phyloP scores from a whole-genome alignment of 352 stramenopile species.

The Phytophthora agathidicida region DNA sequence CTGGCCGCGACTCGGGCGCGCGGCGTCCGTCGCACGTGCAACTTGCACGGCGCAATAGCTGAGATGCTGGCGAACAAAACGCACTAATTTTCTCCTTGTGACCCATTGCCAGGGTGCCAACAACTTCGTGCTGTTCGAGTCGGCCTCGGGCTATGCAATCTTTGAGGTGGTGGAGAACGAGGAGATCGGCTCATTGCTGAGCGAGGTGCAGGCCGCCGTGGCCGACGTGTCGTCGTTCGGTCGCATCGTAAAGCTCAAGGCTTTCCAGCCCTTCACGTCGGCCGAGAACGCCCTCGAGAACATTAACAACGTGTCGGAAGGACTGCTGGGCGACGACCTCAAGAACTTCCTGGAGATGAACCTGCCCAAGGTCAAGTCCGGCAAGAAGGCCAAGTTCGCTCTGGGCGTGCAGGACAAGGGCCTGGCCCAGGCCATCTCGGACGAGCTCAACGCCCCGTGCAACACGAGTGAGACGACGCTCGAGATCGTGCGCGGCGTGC shows the following conservation, averaged over 20 bases:
- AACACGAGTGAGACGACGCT: slow-evolving; percentile 97
- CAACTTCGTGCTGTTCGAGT: slow-evolving; percentile 97
- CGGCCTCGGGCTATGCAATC: slow-evolving; percentile 97
- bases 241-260: slow-evolving; percentile 98
- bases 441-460: slow-evolving; percentile 94
- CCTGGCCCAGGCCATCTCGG: slow-evolving; percentile 95
- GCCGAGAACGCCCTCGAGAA: slow-evolving; percentile 99
- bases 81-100: slow-evolving; percentile 30
- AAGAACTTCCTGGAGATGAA: slow-evolving; percentile 99
- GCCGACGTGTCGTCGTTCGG: slow-evolving; percentile 95
- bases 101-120: slow-evolving; percentile 45
- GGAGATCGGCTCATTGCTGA: slow-evolving; percentile 93
- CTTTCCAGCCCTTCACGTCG: slow-evolving; percentile 99
- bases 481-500: slow-evolving; percentile 97
- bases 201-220: slow-evolving; percentile 92
- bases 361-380: slow-evolving; percentile 96
- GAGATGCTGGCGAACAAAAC: neutral
- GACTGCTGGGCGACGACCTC: slow-evolving; percentile 92
- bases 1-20: too few relatives aligned
- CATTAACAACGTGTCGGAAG: slow-evolving; percentile 98
- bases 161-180: slow-evolving; percentile 99
- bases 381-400: slow-evolving; percentile 90
- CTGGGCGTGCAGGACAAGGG: slow-evolving; percentile 94
- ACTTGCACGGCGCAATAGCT: slow-evolving; percentile 8
- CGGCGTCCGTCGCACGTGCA: slow-evolving; percentile 13